Evolutionary conservation across 352 stramenopile genomes (phyloP).

Genomic region (Ophiocytium majus): DNA sequence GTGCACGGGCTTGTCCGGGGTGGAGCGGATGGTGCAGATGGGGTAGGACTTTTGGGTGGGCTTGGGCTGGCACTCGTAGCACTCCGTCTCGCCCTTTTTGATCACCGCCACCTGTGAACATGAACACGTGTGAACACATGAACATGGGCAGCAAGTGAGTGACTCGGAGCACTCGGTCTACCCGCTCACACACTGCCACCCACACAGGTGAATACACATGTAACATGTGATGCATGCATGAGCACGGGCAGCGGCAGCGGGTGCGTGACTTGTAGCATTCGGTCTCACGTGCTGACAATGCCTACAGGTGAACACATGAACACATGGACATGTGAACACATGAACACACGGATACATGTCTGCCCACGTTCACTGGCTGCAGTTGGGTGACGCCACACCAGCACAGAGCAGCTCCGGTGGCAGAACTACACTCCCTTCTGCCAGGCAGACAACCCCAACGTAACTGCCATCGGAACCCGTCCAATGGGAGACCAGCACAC

Average conservation of each 20-base stretch:
- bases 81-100: constrained; percentile 92
- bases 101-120: constrained; percentile 95
- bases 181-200: not conserved
- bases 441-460: not conserved
- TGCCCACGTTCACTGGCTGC: no score
- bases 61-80: constrained; percentile 97
- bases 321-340: no score
- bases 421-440: no score
- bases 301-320: no score
- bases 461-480: not conserved
- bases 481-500: no score
- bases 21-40: constrained; percentile 98
- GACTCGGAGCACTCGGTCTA: not conserved
- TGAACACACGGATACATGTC: no score
- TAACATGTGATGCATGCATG: not conserved
- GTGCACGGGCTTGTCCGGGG: constrained; percentile 97
- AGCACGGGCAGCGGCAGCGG: not conserved
- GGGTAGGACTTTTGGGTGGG: constrained; percentile 95
- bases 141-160: not conserved
- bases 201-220: not conserved
- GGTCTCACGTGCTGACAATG: no score
- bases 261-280: no score
- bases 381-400: no score
- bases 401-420: no score
- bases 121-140: constrained; percentile 21